Percentiles rank a stretch among this genome's conserved stretches.
These are phyloP conservation scores for Amanita molliuscula DNA, from an alignment of 768 basidiomycete species.

Conservation along the genomic window DNA sequence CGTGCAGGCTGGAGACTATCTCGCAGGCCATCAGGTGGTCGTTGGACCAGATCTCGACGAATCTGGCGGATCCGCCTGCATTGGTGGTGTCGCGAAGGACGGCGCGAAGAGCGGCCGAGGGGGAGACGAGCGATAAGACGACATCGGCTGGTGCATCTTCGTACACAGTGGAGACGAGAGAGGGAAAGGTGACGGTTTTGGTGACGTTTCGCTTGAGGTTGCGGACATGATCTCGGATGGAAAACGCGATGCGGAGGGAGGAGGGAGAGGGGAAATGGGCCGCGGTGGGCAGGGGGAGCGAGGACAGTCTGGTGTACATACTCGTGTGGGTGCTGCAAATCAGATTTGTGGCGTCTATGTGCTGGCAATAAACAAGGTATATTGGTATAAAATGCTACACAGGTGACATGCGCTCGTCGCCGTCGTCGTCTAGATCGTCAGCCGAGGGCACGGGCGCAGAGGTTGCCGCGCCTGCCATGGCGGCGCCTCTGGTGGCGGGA, in stretches of 20 bases:
- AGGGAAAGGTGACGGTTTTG: constrained; percentile 20
- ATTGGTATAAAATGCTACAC: no score
- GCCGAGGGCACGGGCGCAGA: constrained; percentile 71
- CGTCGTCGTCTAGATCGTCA: constrained; percentile 43
- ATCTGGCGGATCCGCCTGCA: constrained; percentile 29
- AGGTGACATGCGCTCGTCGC: no score
- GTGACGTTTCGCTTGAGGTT: constrained; percentile 36
- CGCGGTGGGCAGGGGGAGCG: no score
- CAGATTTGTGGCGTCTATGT: no score
- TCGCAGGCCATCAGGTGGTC: constrained; percentile 31
- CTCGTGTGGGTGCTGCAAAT: no score
- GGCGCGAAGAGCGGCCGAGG: constrained; percentile 23
- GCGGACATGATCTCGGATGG: constrained; percentile 37
- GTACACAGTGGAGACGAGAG: constrained; percentile 14
- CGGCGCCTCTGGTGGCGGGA: constrained; percentile 33
- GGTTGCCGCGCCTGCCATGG: constrained; percentile 49
- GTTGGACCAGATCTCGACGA: constrained; percentile 50
- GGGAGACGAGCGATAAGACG: constrained; percentile 26
- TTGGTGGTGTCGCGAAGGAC: constrained; percentile 31
- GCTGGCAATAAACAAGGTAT: no score
- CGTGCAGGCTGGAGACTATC: constrained; percentile 50
- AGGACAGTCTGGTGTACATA: no score
- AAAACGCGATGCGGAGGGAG: constrained; percentile 36
- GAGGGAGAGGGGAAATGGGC: no score
- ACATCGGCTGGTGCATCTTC: constrained; percentile 30